Conservation (phyloP, 2,329 filamentous ascomycete species). For the Fusarium scirpi region DNA sequence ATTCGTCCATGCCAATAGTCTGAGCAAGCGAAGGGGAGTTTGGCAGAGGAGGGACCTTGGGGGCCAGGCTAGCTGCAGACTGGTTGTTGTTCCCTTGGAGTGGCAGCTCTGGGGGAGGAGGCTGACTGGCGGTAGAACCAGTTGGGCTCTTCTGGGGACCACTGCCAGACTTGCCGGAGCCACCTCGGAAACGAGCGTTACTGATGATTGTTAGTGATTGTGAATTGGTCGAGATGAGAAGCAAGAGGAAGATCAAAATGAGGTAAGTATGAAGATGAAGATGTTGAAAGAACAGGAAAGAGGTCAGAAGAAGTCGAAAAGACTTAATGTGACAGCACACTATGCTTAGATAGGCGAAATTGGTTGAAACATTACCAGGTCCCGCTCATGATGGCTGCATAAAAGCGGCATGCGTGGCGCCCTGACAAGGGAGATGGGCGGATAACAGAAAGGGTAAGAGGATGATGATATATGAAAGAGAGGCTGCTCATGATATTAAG, state of each 20-base stretch:
- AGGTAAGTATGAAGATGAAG: neutral
- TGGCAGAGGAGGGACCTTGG: slow-evolving; percentile 71
- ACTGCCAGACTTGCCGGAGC: slow-evolving; percentile 63
- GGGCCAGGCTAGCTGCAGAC: slow-evolving; percentile 64
- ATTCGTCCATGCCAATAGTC: slow-evolving; percentile 76
- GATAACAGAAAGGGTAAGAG: slow-evolving; percentile 3
- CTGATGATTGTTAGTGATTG: slow-evolving; percentile 53
- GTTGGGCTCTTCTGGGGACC: slow-evolving; percentile 66
- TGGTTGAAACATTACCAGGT: slow-evolving; percentile 38
- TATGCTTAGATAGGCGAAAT: slow-evolving; percentile 38
- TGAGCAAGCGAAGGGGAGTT: slow-evolving; percentile 73
- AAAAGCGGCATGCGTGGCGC: slow-evolving; percentile 31
- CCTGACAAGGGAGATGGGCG: slow-evolving; percentile 17
- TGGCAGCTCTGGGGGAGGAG: slow-evolving; percentile 60
- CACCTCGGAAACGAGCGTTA: slow-evolving; percentile 70
- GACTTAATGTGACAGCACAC: slow-evolving; percentile 36
- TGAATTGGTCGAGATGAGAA: neutral
- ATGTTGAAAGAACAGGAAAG: slow-evolving; percentile 19
- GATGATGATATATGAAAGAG: slow-evolving; percentile 19
- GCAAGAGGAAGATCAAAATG: neutral
- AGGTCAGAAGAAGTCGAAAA: slow-evolving; percentile 6
- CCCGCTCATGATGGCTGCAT: slow-evolving; percentile 29
- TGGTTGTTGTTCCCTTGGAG: slow-evolving; percentile 61
- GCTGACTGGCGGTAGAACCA: slow-evolving; percentile 61
- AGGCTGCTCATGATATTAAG: slow-evolving; percentile 11